phyloP scores from a whole-genome alignment of 2,329 filamentous ascomycete species.

The Curvularia eragrostidis region DNA sequence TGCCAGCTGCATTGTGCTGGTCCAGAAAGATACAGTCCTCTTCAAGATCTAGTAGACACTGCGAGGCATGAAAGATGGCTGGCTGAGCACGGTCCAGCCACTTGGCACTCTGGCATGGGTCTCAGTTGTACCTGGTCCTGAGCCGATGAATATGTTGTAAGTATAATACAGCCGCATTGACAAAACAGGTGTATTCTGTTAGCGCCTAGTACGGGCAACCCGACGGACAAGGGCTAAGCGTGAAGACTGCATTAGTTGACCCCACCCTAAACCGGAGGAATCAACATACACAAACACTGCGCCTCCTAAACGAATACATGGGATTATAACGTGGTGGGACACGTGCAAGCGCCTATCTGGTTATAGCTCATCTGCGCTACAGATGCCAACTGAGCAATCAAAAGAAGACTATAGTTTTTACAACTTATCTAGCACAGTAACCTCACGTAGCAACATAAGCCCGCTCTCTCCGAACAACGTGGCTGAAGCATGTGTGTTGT shows the following conservation, averaged over 20 bases:
- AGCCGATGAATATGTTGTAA: background rate
- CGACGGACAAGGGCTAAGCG: constrained; percentile 9
- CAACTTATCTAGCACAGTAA: background rate
- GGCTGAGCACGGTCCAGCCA: background rate
- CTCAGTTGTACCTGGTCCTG: background rate
- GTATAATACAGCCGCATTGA: constrained; percentile 7
- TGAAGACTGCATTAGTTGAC: constrained; percentile 20
- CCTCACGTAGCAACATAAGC: background rate
- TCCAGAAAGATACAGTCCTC: background rate
- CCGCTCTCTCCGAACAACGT: background rate
- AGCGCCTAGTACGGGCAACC: constrained; percentile 15
- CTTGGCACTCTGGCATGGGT: background rate
- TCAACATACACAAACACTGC: background rate
- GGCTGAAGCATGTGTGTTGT: background rate
- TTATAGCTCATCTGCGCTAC: background rate
- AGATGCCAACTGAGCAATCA: background rate
- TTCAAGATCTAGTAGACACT: background rate
- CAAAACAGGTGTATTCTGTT: constrained; percentile 21
- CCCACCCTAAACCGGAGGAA: background rate
- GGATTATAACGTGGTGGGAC: background rate
- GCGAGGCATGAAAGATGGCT: background rate
- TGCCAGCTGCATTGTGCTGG: background rate
- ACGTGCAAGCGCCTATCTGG: background rate
- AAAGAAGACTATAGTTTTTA: background rate
- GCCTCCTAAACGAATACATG: background rate